Percentiles rank a stretch among this genome's conserved stretches.
Evolutionary conservation across 768 basidiomycete genomes (phyloP).

Genomic region (Podaxis sp.): DNA sequence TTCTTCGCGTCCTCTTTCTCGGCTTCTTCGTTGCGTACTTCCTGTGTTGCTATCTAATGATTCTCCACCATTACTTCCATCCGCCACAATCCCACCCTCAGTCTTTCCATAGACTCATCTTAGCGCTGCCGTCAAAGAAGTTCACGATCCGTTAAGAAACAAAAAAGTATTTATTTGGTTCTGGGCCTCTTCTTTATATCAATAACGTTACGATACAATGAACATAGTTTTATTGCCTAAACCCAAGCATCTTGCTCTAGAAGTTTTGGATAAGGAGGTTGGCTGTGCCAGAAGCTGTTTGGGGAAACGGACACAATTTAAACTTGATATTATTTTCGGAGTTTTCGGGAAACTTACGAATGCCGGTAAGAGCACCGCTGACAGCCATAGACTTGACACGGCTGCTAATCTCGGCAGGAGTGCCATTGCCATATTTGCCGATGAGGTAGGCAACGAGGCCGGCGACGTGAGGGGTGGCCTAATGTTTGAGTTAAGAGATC

Average conservation of each 20-base stretch:
- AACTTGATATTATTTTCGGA: not conserved
- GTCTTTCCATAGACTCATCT: slow-evolving; percentile 13
- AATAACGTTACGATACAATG: slow-evolving; percentile 7
- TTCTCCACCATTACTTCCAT: slow-evolving; percentile 16
- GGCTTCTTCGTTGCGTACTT: slow-evolving; percentile 20
- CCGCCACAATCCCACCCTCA: slow-evolving; percentile 15
- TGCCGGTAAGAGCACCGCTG: slow-evolving; percentile 23
- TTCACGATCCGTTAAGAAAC: slow-evolving; percentile 1
- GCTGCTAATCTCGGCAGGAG: slow-evolving; percentile 25
- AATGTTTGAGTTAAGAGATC: not conserved
- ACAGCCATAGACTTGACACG: slow-evolving; percentile 23
- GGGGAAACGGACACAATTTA: too few relatives aligned
- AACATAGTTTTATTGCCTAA: not conserved
- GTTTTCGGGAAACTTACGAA: slow-evolving; percentile 22
- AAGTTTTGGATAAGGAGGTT: not conserved
- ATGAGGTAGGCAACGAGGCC: slow-evolving; percentile 36
- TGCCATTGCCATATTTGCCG: slow-evolving; percentile 24
- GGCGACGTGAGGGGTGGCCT: slow-evolving; percentile 34
- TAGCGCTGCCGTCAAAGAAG: not conserved
- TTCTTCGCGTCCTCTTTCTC: slow-evolving; percentile 16
- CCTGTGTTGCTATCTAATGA: slow-evolving; percentile 39
- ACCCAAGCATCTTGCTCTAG: not conserved
- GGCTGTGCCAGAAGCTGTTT: not conserved
- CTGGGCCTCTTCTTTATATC: not conserved
- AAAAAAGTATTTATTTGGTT: slow-evolving; percentile 2